These are phyloP conservation scores for Dryadomyces quercivorus DNA, from an alignment of 2,329 filamentous ascomycete species.

Conservation along the genomic window DNA sequence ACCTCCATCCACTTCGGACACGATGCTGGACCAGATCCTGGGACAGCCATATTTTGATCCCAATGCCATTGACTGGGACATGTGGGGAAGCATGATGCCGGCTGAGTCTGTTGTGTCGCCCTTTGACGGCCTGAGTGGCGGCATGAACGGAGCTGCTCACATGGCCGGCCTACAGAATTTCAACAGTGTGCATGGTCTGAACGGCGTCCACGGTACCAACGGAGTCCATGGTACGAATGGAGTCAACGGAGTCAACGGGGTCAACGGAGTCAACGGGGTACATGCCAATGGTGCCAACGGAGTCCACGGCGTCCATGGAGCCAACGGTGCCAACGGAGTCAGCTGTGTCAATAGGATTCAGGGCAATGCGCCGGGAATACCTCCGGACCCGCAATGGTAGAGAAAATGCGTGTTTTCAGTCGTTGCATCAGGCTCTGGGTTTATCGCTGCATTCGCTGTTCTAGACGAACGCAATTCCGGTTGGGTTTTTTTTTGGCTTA, in stretches of 20 bases:
- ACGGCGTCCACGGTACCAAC: background rate
- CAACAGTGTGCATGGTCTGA: background rate
- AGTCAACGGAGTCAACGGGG: background rate
- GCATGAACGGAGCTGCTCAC: background rate
- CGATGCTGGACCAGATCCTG: slow-evolving; percentile 29
- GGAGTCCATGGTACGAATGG: background rate
- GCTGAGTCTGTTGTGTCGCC: slow-evolving; percentile 2
- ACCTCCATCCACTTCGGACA: slow-evolving; percentile 11
- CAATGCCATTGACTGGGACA: slow-evolving; percentile 31
- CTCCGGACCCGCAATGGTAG: background rate
- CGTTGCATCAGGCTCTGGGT: too few species aligned
- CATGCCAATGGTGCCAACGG: too few species aligned
- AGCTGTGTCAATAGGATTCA: too few species aligned
- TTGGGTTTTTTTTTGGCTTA: too few species aligned
- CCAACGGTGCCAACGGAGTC: too few species aligned
- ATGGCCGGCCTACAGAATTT: background rate
- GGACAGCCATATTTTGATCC: slow-evolving; percentile 29
- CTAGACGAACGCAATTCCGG: too few species aligned
- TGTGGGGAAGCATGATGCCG: slow-evolving; percentile 22
- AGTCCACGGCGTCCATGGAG: background rate
- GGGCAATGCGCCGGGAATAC: background rate
- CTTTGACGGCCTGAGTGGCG: slow-evolving; percentile 12
- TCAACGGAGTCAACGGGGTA: background rate
- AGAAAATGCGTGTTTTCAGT: too few species aligned
- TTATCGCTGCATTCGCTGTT: too few species aligned